phyloP scores from a whole-genome alignment of 1,284 basidiomycete genomes.

The Caloboletus inedulis region DNA sequence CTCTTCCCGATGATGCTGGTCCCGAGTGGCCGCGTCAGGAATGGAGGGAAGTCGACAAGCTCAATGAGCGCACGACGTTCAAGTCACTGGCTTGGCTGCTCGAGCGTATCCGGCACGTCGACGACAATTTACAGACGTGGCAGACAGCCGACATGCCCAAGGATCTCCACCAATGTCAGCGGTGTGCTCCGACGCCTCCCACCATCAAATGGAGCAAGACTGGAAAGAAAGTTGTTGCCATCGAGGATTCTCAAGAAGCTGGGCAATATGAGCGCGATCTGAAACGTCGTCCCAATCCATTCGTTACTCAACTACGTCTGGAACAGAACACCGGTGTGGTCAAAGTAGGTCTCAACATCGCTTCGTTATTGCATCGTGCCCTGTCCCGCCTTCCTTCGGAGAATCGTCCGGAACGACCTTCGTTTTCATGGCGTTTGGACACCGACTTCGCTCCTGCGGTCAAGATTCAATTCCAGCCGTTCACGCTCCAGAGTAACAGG shows the following conservation, averaged over 20 bases:
- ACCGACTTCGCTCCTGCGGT: constrained; percentile 71
- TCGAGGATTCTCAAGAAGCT: constrained; percentile 82
- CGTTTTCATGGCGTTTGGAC: constrained; percentile 77
- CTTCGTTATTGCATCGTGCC: constrained; percentile 86
- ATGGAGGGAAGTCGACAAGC: constrained; percentile 82
- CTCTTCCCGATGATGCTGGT: constrained; percentile 65
- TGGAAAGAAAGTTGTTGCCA: constrained; percentile 59
- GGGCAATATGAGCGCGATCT: constrained; percentile 85
- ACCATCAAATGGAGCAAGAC: constrained; percentile 70
- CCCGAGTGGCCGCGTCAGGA: constrained; percentile 71
- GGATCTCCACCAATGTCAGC: constrained; percentile 52
- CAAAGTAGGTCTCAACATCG: constrained; percentile 84
- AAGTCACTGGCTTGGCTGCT: constrained; percentile 82
- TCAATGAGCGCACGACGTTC: constrained; percentile 82
- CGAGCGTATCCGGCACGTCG: constrained; percentile 75
- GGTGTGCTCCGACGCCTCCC: constrained; percentile 80
- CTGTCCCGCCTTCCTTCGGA: constrained; percentile 71
- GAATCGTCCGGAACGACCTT: constrained; percentile 49
- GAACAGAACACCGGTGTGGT: constrained; percentile 68
- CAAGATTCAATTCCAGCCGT: constrained; percentile 59
- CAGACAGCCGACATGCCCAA: constrained; percentile 44
- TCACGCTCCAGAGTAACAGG: constrained; percentile 77
- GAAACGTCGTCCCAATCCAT: constrained; percentile 83
- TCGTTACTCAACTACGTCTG: constrained; percentile 84
- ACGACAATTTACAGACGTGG: constrained; percentile 63